Evolutionary conservation across 345 rosid genomes (phyloP).

Genomic region (Trapa bicornis): DNA sequence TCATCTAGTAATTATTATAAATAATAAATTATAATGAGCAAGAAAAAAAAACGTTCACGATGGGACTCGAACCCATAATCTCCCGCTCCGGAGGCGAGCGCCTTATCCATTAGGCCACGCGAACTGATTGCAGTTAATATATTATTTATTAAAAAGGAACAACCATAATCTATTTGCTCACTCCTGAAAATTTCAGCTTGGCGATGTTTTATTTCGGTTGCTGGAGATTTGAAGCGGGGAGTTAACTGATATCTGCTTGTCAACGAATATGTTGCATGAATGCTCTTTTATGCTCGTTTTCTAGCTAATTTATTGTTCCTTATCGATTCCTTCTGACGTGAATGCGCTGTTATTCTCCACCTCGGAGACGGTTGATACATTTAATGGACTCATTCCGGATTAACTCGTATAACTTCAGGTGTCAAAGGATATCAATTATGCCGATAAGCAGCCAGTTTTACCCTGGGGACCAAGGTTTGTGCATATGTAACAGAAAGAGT

Average conservation of each 20-base stretch:
- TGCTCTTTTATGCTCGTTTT: neutral
- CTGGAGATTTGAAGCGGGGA: conserved; percentile 4
- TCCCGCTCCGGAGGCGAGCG: conserved; percentile 99
- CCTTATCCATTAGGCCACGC: conserved; percentile 99
- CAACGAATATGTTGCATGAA: neutral
- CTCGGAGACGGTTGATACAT: neutral
- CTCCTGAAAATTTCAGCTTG: conserved; percentile 12
- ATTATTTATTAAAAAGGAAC: no score
- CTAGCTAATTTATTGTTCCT: neutral
- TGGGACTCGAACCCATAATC: conserved; percentile 46
- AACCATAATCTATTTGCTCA: conserved; percentile 7
- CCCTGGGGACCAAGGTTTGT: conserved; percentile 98
- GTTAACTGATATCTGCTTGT: neutral
- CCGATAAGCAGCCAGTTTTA: conserved; percentile 87
- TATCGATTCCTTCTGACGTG: neutral
- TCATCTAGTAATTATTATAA: no score
- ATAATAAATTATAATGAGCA: no score
- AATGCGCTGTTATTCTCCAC: neutral
- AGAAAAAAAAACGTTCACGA: neutral
- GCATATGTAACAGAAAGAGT: neutral
- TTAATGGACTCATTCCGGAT: conserved; percentile 6
- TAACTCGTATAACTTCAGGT: conserved; percentile 42
- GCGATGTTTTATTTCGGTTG: neutral
- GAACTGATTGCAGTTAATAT: conserved; percentile 16
- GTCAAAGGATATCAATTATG: conserved; percentile 89